Evolutionary conservation across 2,329 filamentous ascomycete species (phyloP).

Genomic region (Phoma sp.): DNA sequence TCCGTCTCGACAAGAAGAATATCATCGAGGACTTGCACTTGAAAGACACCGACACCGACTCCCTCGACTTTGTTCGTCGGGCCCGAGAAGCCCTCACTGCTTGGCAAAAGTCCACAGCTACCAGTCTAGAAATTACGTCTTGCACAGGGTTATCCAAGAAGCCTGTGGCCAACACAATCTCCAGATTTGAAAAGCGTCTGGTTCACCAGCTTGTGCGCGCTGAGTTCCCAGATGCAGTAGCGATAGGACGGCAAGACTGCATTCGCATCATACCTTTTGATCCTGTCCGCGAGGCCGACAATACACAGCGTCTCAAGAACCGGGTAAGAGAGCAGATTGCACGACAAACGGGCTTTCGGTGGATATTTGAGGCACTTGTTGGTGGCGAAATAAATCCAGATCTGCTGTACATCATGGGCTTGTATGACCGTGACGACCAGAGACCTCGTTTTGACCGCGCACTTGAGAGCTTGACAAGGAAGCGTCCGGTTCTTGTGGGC

Average conservation of each 20-base stretch:
- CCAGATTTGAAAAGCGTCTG: conserved; percentile 66
- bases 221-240: conserved; percentile 60
- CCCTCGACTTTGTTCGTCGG: conserved; percentile 58
- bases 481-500: conserved; percentile 62
- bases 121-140: conserved; percentile 37
- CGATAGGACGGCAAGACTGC: conserved; percentile 51
- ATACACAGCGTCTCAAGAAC: conserved; percentile 44
- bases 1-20: conserved; percentile 49
- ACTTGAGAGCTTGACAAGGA: conserved; percentile 51
- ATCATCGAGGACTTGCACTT: conserved; percentile 54
- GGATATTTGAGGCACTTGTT: conserved; percentile 56
- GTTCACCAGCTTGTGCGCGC: conserved; percentile 70
- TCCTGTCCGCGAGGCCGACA: conserved; percentile 51
- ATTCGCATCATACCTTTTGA: conserved; percentile 53
- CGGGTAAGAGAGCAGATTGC: conserved; percentile 50
- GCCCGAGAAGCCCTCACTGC: conserved; percentile 53
- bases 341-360: conserved; percentile 56
- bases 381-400: conserved; percentile 48
- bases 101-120: conserved; percentile 48
- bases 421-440: conserved; percentile 38
- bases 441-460: conserved; percentile 49
- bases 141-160: conserved; percentile 32
- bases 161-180: conserved; percentile 29
- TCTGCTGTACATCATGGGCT: conserved; percentile 42
- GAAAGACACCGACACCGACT: conserved; percentile 59